phyloP scores from a whole-genome alignment of 176 grass and related monocot genomes.

The Thalia dealbata region DNA sequence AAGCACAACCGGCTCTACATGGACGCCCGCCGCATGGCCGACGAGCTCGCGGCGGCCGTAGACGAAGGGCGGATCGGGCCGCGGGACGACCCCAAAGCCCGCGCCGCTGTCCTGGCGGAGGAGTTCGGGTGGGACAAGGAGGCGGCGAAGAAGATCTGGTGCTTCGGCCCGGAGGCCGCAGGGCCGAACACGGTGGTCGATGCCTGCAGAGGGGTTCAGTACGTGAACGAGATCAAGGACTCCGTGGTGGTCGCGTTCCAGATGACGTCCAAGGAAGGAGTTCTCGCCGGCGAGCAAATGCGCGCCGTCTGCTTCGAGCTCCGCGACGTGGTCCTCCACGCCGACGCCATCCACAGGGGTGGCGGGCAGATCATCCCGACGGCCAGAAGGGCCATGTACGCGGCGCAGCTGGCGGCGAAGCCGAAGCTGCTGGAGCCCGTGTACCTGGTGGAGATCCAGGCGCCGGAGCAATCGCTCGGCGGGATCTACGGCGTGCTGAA shows the following conservation, averaged over 20 bases:
- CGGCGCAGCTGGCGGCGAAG: neutral
- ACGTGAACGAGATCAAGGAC: slow-evolving; percentile 8
- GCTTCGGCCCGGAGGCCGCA: slow-evolving; percentile 9
- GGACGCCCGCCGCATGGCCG: neutral
- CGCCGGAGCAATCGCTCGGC: neutral
- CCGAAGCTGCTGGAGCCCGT: slow-evolving; percentile 5
- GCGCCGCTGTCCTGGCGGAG: neutral
- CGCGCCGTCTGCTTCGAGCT: slow-evolving; percentile 15
- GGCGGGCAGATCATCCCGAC: slow-evolving; percentile 3
- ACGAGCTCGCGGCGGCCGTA: neutral
- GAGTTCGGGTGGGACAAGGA: slow-evolving; percentile 11
- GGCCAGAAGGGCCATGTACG: neutral
- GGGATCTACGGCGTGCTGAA: slow-evolving; percentile 8
- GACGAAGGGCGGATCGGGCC: slow-evolving; percentile 1
- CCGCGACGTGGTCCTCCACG: slow-evolving; percentile 16
- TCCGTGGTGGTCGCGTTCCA: slow-evolving; percentile 1
- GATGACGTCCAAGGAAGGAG: slow-evolving; percentile 20
- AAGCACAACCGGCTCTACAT: slow-evolving; percentile 4
- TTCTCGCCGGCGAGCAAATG: slow-evolving; percentile 21
- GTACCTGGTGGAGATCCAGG: slow-evolving; percentile 11
- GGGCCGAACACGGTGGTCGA: slow-evolving; percentile 6
- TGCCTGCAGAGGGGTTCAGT: slow-evolving; percentile 7
- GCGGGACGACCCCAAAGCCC: neutral
- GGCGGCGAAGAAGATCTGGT: slow-evolving; percentile 3
- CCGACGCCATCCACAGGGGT: neutral